Evolutionary conservation across 116 monocot genomes (phyloP).

Genomic region (Posidonia oceanica): DNA sequence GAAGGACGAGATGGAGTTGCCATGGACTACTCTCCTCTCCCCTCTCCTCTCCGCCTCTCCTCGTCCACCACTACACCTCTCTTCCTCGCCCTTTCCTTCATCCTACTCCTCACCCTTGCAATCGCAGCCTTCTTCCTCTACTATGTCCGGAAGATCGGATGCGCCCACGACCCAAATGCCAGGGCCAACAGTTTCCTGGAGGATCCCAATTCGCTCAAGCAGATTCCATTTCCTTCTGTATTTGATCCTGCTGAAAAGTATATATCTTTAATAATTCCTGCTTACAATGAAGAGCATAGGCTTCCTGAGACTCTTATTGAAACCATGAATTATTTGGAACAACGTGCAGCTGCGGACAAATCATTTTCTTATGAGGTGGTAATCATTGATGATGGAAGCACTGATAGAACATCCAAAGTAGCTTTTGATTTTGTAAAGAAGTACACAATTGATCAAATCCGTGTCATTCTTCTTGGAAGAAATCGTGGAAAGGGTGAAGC

Average conservation of each 20-base stretch:
- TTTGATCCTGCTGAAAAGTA: conserved; percentile 90
- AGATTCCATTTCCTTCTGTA: conserved; percentile 88
- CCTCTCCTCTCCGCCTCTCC: no score
- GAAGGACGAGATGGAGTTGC: no score
- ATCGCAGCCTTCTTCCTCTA: no score
- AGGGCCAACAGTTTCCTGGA: no score
- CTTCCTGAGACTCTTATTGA: conserved; percentile 79
- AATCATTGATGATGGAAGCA: conserved; percentile 96
- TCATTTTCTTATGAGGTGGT: conserved; percentile 42
- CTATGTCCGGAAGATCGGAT: no score
- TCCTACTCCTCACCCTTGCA: no score
- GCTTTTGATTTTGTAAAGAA: conserved; percentile 86
- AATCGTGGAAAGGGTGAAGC: conserved; percentile 99
- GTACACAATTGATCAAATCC: conserved; percentile 80
- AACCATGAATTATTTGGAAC: conserved; percentile 38
- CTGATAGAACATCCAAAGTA: conserved; percentile 74
- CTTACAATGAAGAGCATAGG: conserved; percentile 87
- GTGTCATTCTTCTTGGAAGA: conserved; percentile 76
- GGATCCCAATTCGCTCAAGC: conserved; percentile 1
- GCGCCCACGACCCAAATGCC: no score
- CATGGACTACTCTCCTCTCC: no score
- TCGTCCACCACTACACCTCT: no score
- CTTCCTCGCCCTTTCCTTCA: no score
- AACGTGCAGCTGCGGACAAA: conserved; percentile 15
- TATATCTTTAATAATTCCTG: conserved; percentile 87